Evolutionary conservation across 2,329 filamentous ascomycete genomes (phyloP).

Genomic region (Sporothrix phasma): DNA sequence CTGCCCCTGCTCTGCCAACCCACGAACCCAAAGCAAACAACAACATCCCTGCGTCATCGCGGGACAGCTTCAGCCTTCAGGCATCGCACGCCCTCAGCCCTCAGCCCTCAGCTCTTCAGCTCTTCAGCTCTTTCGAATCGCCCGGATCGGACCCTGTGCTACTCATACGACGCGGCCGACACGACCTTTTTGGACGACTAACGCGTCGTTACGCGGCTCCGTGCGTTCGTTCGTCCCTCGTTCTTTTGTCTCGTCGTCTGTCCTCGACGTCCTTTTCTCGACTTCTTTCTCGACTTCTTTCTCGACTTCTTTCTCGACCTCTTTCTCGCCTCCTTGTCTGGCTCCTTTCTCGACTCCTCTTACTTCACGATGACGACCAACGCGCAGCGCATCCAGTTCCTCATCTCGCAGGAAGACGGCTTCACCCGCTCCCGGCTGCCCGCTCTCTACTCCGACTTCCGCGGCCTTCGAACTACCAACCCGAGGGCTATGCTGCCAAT

Average conservation of each 20-base stretch:
- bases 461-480: constrained; percentile 22
- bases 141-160: too few species aligned
- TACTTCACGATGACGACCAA: constrained; percentile 14
- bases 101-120: background rate
- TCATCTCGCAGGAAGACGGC: constrained; percentile 18
- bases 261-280: too few species aligned
- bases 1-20: background rate
- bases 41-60: constrained; percentile 13
- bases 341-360: background rate
- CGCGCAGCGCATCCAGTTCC: constrained; percentile 20
- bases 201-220: background rate
- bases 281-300: too few species aligned
- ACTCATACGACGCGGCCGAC: background rate
- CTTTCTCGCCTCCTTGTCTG: too few species aligned
- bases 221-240: background rate
- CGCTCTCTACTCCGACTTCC: constrained; percentile 24
- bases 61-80: constrained; percentile 6
- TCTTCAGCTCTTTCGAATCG: too few species aligned
- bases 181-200: background rate
- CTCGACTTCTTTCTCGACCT: too few species aligned
- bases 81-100: background rate
- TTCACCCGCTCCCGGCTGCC: constrained; percentile 20
- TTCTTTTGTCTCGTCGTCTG: background rate
- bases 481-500: constrained; percentile 25
- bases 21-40: background rate